Percentiles rank a stretch among this genome's conserved stretches.
These are phyloP conservation scores for Neurospora sp. DNA, from an alignment of 495 filamentous ascomycete species.

Conservation along the genomic window DNA sequence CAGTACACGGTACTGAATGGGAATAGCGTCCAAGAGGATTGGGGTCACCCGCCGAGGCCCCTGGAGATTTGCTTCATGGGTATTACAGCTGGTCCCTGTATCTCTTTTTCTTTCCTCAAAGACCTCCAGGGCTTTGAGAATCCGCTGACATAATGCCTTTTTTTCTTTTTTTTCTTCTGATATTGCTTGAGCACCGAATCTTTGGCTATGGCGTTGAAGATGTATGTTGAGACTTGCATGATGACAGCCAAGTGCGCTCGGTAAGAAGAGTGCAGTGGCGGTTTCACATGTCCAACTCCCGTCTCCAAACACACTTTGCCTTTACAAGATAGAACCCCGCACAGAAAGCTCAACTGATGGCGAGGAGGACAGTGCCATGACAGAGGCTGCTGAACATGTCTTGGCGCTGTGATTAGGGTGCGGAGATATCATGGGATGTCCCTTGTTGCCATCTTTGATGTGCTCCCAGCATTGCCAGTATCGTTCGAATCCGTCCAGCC, in stretches of 20 bases:
- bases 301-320: neutral
- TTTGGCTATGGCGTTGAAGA: neutral
- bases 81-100: neutral
- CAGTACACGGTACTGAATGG: neutral
- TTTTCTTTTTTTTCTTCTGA: neutral
- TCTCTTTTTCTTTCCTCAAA: neutral
- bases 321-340: neutral
- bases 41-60: neutral
- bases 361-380: neutral
- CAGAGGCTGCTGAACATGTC: neutral
- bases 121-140: neutral
- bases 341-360: neutral
- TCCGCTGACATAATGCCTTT: neutral
- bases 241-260: neutral
- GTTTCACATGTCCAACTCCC: neutral
- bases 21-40: neutral
- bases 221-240: neutral
- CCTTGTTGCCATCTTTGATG: neutral
- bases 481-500: neutral
- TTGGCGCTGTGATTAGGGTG: neutral
- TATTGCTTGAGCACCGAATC: neutral
- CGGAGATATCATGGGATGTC: neutral
- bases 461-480: neutral
- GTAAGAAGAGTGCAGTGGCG: neutral
- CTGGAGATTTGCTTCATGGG: neutral